These are phyloP conservation scores for Sungouiozyma ichnusensis DNA, from an alignment of 805 yeast genomes.

Conservation along the genomic window DNA sequence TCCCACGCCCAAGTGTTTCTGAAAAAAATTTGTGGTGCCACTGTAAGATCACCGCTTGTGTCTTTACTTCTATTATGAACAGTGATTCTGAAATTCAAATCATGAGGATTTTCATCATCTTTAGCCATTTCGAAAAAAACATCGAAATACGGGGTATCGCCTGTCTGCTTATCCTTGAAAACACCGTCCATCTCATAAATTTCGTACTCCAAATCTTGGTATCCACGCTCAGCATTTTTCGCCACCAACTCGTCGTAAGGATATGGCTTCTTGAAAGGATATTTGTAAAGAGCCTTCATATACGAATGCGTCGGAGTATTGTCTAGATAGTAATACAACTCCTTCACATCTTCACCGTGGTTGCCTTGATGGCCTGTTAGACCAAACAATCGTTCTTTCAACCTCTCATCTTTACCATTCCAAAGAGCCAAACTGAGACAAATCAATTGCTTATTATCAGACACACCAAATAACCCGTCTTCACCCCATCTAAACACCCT, in stretches of 20 bases:
- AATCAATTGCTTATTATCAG: slow-evolving; percentile 70
- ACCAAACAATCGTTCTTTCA: slow-evolving; percentile 82
- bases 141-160: slow-evolving; percentile 69
- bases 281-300: slow-evolving; percentile 84
- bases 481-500: slow-evolving; percentile 92
- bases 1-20: slow-evolving; percentile 94
- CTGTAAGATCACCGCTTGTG: slow-evolving; percentile 75
- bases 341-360: slow-evolving; percentile 94
- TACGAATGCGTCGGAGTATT: slow-evolving; percentile 90
- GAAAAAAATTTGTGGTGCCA: slow-evolving; percentile 73
- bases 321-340: slow-evolving; percentile 73
- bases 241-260: slow-evolving; percentile 71
- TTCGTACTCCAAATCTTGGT: slow-evolving; percentile 69
- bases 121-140: slow-evolving; percentile 86
- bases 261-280: slow-evolving; percentile 67
- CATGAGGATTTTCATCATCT: slow-evolving; percentile 70
- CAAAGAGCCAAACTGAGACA: slow-evolving; percentile 76
- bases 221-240: slow-evolving; percentile 55
- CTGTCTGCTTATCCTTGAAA: slow-evolving; percentile 42
- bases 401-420: slow-evolving; percentile 79
- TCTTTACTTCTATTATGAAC: slow-evolving; percentile 72
- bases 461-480: slow-evolving; percentile 85
- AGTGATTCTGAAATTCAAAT: slow-evolving; percentile 70
- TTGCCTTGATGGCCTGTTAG: slow-evolving; percentile 89
- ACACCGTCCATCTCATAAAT: slow-evolving; percentile 62